Evolutionary conservation across 306 rosid species (phyloP).

Genomic region (Citrullus amarus): DNA sequence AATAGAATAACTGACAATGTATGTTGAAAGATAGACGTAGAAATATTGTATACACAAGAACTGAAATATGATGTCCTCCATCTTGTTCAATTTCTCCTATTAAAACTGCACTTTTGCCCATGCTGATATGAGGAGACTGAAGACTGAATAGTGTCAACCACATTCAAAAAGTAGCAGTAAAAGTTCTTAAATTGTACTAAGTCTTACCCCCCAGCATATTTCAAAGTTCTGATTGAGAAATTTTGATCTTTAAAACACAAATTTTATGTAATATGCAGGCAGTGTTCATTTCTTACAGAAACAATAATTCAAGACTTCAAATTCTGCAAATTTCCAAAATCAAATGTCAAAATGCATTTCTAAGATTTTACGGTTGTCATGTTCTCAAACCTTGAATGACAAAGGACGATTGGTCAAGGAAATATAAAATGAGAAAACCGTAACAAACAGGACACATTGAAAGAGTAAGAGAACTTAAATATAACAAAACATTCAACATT

Average conservation of each 20-base stretch:
- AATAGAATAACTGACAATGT: neutral
- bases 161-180: neutral
- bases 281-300: neutral
- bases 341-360: neutral
- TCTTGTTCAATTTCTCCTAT: neutral
- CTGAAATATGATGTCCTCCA: neutral
- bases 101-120: neutral
- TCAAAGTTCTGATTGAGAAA: neutral
- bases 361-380: neutral
- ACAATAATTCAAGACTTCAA: neutral
- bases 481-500: neutral
- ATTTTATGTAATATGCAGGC: neutral
- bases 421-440: neutral
- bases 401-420: neutral
- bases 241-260: neutral
- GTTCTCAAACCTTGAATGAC: neutral
- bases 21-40: neutral
- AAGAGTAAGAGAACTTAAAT: neutral
- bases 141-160: neutral
- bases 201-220: too few species aligned
- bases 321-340: neutral
- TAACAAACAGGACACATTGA: neutral
- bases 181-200: too few species aligned
- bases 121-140: neutral
- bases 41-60: neutral